These are phyloP conservation scores for Iris pallida DNA, from an alignment of 116 monocot species.

Conservation along the genomic window DNA sequence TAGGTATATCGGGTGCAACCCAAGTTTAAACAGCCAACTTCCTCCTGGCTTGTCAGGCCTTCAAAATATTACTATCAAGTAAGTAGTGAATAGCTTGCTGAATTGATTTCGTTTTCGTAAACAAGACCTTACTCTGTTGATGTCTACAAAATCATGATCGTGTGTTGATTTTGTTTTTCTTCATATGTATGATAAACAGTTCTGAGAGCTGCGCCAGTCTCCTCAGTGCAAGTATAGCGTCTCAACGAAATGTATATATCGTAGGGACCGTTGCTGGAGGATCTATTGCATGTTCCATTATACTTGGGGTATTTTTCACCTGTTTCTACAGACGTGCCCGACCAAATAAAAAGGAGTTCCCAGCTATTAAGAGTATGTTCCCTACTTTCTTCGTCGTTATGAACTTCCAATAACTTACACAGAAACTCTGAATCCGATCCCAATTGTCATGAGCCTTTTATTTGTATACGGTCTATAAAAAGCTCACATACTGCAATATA, in stretches of 20 bases:
- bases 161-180: slow-evolving; percentile 3
- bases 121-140: neutral
- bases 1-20: slow-evolving; percentile 52
- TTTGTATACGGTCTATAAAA: no score
- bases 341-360: slow-evolving; percentile 10
- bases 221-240: neutral
- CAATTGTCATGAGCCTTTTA: no score
- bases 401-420: neutral
- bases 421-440: no score
- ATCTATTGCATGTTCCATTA: slow-evolving; percentile 33
- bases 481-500: no score
- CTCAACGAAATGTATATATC: slow-evolving; percentile 8
- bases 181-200: slow-evolving; percentile 12
- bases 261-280: slow-evolving; percentile 44
- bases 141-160: neutral
- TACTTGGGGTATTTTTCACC: slow-evolving; percentile 38
- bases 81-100: slow-evolving; percentile 6
- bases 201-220: slow-evolving; percentile 21
- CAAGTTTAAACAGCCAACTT: slow-evolving; percentile 22
- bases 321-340: slow-evolving; percentile 41
- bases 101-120: neutral
- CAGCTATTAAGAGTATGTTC: slow-evolving; percentile 31
- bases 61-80: slow-evolving; percentile 27
- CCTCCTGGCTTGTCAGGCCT: slow-evolving; percentile 19
- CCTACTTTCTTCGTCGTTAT: neutral